Base-by-base conservation (phyloP, 1,284 basidiomycete genomes). In the Sanguinoderma infundibulare region DNA sequence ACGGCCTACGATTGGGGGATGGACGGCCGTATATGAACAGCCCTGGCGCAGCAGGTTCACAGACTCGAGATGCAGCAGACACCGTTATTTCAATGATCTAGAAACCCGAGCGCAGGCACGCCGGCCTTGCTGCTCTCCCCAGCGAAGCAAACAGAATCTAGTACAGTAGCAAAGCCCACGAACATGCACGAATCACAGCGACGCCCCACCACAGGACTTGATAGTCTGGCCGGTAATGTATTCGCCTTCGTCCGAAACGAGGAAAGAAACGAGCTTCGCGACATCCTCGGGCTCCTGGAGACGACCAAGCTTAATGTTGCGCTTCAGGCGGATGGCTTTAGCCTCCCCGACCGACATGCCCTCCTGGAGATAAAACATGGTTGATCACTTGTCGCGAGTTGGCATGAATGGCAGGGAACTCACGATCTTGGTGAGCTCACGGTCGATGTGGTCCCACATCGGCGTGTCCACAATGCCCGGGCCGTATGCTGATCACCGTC, bases 181-280 rank as follows among this genome's bases (percentile, higher is more conserved):
- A 12, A 30, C 30, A n/a, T 49, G 30, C 20, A 32, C 10, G 2
- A 36, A 38, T 20, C 66, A 74, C 34, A 75, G 60, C 26, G 73
- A 74, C 14, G 73, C 71, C 44, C 74, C 74, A 46, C 74, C 74
- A 42, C 74, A 74, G 10, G 71, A 74, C 71, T 74, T 74, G 67
- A 75, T 72, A 2, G 74, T 75, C 67, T 74, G 74, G 66, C 79
- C 79, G 20, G 79, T 82, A 59, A 81, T 74, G 62, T 77, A 80
- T 54, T 72, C 69, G 7, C 75, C 73, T 57, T 78, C 78, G 32
- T 77, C 71, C 1, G 77, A 78, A 7, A 73, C 77, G 6, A 82
- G 68, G 71, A 75, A 82, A 0, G 79, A 79, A 5, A 82, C 80
- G n/a, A 82, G 68, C 26, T 74, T 75, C 14, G 79, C 78, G 60